Evolutionary conservation across 2,329 filamentous ascomycete genomes (phyloP), one percentile per base, ranked within the genome.

Genomic region (Aureobasidium subglaciale): DNA sequence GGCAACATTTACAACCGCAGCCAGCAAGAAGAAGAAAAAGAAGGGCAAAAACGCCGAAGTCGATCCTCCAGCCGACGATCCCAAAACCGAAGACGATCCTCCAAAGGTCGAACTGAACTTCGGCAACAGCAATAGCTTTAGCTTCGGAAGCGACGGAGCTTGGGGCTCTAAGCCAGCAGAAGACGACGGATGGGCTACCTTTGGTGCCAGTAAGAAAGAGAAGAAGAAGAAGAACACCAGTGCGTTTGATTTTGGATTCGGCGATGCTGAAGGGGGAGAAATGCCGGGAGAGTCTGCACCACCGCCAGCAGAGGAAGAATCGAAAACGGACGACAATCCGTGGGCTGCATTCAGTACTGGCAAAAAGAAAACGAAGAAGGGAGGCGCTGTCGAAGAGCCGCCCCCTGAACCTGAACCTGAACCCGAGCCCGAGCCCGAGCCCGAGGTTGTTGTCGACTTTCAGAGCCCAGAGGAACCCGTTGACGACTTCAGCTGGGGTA

Each of bases 81-180:
- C 63, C 59, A 72, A 70, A 52, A 75, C 76, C 59, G 72, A 76
- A 61, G 73, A 75, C 53, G 63, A 59, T 32, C 71, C 70, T 50
- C 75, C 75, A 20, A 75, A 76, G 64, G 70, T 77, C 60, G 73
- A 77, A 58, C 67, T 78, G 58, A 71, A 71, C 59, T 74, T 77
- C 59, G 72, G 71, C 13, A 60, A 61, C 22, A 66, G 63, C 45
- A 69, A 68, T 46, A 59, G 61, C 20, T 61, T 61, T 49, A 64
- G 64, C 24, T 68, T 68, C 58, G 64, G 66, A 42, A 68, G 66
- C 58, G 63, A 64, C 24, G 63, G 68, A 20, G 56, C 61, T 16
- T 38, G 61, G 61, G 59, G 53, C 11, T 60, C 61, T 8, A 64
- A 66, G 45, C 56, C 64, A 20, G 60, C 63, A 32, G 60, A 60